Evolutionary conservation across 768 basidiomycete species (phyloP).

Genomic region (Chalciporus chontae): DNA sequence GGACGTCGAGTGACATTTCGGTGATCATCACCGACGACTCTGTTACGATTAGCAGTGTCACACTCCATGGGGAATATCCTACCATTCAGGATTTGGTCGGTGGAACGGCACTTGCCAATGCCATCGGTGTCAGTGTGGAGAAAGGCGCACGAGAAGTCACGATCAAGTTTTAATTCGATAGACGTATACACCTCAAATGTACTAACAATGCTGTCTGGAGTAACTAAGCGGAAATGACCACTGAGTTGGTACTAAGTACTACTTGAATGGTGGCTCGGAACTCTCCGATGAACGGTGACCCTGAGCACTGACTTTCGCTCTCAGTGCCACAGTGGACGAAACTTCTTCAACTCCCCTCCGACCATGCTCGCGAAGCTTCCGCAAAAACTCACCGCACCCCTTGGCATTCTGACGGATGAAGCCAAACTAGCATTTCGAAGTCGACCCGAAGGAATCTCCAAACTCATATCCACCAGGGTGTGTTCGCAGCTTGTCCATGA

Average conservation of each 20-base stretch:
- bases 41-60: slow-evolving; percentile 7
- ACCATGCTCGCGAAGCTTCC: slow-evolving; percentile 70
- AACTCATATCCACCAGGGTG: slow-evolving; percentile 71
- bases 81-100: slow-evolving; percentile 6
- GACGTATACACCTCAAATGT: too few species aligned
- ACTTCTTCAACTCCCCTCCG: not conserved
- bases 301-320: too few species aligned
- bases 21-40: slow-evolving; percentile 7
- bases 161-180: slow-evolving; percentile 7
- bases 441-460: slow-evolving; percentile 74
- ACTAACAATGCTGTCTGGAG: too few species aligned
- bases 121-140: not conserved
- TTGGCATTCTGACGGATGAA: slow-evolving; percentile 80
- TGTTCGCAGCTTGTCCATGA: slow-evolving; percentile 25
- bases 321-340: too few species aligned
- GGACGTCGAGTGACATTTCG: slow-evolving; percentile 9
- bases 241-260: too few species aligned
- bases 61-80: slow-evolving; percentile 15
- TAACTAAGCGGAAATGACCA: too few species aligned
- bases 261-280: not conserved
- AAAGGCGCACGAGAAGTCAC: slow-evolving; percentile 5
- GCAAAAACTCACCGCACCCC: slow-evolving; percentile 67
- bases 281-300: not conserved
- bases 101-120: slow-evolving; percentile 4
- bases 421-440: slow-evolving; percentile 88